Percentiles rank a stretch among this genome's conserved stretches.
phyloP scores from a whole-genome alignment of 257 asterid species.

The Solanum bulbocastanum region DNA sequence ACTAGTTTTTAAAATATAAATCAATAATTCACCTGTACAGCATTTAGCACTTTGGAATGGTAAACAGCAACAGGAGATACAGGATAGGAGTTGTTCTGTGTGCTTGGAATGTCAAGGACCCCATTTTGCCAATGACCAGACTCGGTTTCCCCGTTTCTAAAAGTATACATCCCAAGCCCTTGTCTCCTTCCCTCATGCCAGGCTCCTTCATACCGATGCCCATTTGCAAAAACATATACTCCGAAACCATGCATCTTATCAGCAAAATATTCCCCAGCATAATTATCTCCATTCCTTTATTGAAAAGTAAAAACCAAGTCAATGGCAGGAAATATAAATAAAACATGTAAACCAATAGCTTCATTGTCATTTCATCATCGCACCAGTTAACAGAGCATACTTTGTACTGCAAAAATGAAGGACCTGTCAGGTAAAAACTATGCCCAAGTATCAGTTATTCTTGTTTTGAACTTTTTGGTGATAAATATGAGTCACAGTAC shows the following conservation, averaged over 20 bases:
- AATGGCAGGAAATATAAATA: neutral
- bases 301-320: neutral
- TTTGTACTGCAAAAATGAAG: neutral
- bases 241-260: slow-evolving; percentile 81
- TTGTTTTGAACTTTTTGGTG: neutral
- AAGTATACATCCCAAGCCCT: slow-evolving; percentile 66
- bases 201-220: slow-evolving; percentile 74
- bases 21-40: slow-evolving; percentile 25
- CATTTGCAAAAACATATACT: slow-evolving; percentile 54
- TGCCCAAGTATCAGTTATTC: neutral
- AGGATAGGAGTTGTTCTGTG: slow-evolving; percentile 13
- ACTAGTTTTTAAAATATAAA: neutral
- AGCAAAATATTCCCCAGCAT: slow-evolving; percentile 70
- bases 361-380: neutral
- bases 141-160: slow-evolving; percentile 50
- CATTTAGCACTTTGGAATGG: slow-evolving; percentile 37
- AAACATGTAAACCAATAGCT: neutral
- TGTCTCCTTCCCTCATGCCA: slow-evolving; percentile 88
- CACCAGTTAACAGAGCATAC: neutral
- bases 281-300: slow-evolving; percentile 63
- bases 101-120: slow-evolving; percentile 24
- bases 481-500: neutral
- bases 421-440: neutral
- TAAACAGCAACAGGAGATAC: slow-evolving; percentile 22
- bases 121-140: slow-evolving; percentile 82